Evolutionary conservation across 257 asterid species (phyloP), one percentile per base, ranked within the genome.

Genomic region (Primulina tabacum): DNA sequence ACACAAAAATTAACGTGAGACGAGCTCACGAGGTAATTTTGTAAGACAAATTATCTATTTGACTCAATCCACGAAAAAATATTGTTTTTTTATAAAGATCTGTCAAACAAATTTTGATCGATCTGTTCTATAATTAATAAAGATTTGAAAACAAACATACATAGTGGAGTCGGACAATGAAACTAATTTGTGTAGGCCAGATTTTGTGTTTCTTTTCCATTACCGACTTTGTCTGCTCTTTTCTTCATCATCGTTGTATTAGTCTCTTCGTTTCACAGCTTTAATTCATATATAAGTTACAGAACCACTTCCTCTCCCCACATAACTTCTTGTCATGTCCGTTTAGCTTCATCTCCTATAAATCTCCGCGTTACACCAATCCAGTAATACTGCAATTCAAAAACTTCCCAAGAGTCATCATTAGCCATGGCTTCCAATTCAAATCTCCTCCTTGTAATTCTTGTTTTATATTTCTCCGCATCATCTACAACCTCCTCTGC

Each of bases 401-500:
- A 7, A 60, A 35, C 65, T 33, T 62, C 50, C 21, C 34, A 50
- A 20, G 7, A 32, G 1, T 2, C 18, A 16, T 50, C 62, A 64
- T 32, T 29, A 3, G 61, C 17, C 62, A 84, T 84, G 89, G 81
- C 79, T 30, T 62, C 74, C 69, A n/a, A 64, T 1, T 62, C 59
- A 37, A 80, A 69, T 60, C 76, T 82, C 56, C 12, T 76, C 12
- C 24, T 68, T 0, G 6, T 78, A 14, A 29, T 77, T 2, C 34
- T 80, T 0, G 37, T 67, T 1, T 71, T 73, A 50, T 50, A 5
- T 21, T 33, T 71, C 26, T 52, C 76, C 5, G 74, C 80, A 7
- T 78, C 87, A 66, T 59, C 76, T 40, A 9, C 65, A 8, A 28
- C 33, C 35, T 57, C 35, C 43, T 26, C 72, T n/a, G 79, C 85